phyloP scores from a whole-genome alignment of 2,329 filamentous ascomycete genomes.

The Penicillium sp. region DNA sequence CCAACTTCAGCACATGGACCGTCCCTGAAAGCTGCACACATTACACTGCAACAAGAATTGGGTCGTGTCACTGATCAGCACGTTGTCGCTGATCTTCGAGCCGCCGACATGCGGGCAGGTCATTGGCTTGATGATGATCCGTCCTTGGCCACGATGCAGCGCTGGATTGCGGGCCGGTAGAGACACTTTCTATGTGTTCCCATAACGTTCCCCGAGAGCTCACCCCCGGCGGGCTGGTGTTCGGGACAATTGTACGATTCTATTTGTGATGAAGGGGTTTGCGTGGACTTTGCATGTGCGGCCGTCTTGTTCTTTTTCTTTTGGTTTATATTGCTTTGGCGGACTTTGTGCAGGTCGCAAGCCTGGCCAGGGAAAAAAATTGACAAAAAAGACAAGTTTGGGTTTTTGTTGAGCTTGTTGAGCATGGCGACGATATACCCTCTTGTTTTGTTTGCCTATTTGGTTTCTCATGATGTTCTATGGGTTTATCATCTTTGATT shows the following conservation, averaged over 20 bases:
- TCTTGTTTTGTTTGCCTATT: constrained; percentile 17
- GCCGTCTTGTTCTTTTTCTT: constrained; percentile 6
- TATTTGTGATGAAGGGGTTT: constrained; percentile 13
- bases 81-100: constrained; percentile 61
- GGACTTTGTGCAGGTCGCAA: constrained; percentile 29
- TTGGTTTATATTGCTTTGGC: constrained; percentile 3
- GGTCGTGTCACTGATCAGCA: constrained; percentile 62
- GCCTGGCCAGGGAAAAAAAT: constrained; percentile 4
- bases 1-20: constrained; percentile 55
- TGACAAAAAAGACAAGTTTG: constrained; percentile 19
- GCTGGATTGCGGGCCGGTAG: constrained; percentile 51
- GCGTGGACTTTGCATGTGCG: constrained; percentile 15
- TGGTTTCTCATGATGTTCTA: constrained; percentile 6
- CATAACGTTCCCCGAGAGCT: not conserved
- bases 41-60: constrained; percentile 58
- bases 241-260: constrained; percentile 8
- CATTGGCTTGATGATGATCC: constrained; percentile 70
- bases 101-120: constrained; percentile 61
- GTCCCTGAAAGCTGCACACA: constrained; percentile 57
- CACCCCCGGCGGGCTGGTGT: not conserved
- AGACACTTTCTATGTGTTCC: not conserved
- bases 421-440: constrained; percentile 33
- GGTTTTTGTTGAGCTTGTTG: constrained; percentile 25
- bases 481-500: constrained; percentile 1
- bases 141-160: constrained; percentile 57